Conservation (phyloP, 2,329 filamentous ascomycete genomes). For the Daldinia sp. region DNA sequence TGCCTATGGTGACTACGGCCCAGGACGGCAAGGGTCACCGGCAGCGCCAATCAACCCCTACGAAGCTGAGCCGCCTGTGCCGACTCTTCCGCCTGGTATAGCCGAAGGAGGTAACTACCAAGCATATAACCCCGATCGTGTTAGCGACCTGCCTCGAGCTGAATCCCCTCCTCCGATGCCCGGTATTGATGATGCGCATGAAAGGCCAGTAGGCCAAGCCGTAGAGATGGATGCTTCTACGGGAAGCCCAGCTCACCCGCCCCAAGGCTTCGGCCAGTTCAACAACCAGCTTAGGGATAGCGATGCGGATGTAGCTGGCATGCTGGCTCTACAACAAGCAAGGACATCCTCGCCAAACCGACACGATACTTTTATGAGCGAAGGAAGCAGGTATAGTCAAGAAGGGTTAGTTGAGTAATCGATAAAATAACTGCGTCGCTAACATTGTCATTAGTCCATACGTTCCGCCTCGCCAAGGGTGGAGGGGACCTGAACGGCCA, state of each 20-base stretch:
- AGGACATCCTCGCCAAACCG: slow-evolving; percentile 49
- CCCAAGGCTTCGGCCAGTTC: slow-evolving; percentile 55
- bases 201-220: slow-evolving; percentile 65
- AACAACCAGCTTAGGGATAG: slow-evolving; percentile 64
- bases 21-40: slow-evolving; percentile 49
- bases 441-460: slow-evolving; percentile 55
- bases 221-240: slow-evolving; percentile 82
- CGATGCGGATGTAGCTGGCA: slow-evolving; percentile 76
- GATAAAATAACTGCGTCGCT: slow-evolving; percentile 48
- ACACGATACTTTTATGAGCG: slow-evolving; percentile 65
- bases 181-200: slow-evolving; percentile 49
- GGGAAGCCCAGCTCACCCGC: slow-evolving; percentile 58
- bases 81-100: slow-evolving; percentile 48
- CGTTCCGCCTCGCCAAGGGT: slow-evolving; percentile 63
- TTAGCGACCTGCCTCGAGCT: slow-evolving; percentile 62
- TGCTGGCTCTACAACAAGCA: slow-evolving; percentile 74
- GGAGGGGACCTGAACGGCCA: slow-evolving; percentile 57
- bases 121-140: slow-evolving; percentile 55
- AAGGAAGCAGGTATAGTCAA: slow-evolving; percentile 75
- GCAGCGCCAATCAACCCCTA: slow-evolving; percentile 51
- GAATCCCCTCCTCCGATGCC: slow-evolving; percentile 71
- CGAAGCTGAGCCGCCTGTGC: slow-evolving; percentile 49
- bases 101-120: slow-evolving; percentile 49
- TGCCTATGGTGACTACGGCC: slow-evolving; percentile 43
- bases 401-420: slow-evolving; percentile 69